Conservation (phyloP, 306 rosid genomes). For the Vicia villosa region DNA sequence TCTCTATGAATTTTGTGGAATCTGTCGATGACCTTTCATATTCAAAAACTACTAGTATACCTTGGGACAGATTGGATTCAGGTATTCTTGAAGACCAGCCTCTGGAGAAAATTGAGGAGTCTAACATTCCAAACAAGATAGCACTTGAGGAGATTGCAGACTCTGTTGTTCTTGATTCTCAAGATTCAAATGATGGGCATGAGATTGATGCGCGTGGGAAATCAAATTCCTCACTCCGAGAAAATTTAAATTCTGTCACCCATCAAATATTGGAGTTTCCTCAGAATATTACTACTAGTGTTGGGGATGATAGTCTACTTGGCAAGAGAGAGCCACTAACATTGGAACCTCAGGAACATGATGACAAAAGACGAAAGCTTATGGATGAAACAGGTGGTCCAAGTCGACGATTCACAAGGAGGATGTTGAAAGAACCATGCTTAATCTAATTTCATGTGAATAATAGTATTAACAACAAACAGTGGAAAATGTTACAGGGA, state of each 20-base stretch:
- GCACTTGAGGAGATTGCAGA: slow-evolving; percentile 39
- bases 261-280: slow-evolving; percentile 22
- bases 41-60: slow-evolving; percentile 30
- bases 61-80: slow-evolving; percentile 30
- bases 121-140: slow-evolving; percentile 35
- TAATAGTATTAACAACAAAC: slow-evolving; percentile 32
- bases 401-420: slow-evolving; percentile 41
- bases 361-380: slow-evolving; percentile 47
- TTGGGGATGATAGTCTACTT: slow-evolving; percentile 38
- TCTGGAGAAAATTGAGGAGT: slow-evolving; percentile 32
- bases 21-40: slow-evolving; percentile 24
- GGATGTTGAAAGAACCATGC: slow-evolving; percentile 34
- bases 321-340: slow-evolving; percentile 31
- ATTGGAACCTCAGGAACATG: slow-evolving; percentile 28
- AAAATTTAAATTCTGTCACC: slow-evolving; percentile 21
- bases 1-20: slow-evolving; percentile 30
- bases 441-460: slow-evolving; percentile 32
- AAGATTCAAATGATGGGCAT: slow-evolving; percentile 41
- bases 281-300: slow-evolving; percentile 22
- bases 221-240: slow-evolving; percentile 24
- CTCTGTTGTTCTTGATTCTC: slow-evolving; percentile 61
- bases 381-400: slow-evolving; percentile 24
- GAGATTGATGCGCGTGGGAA: slow-evolving; percentile 28
- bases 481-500: slow-evolving; percentile 6
- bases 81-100: slow-evolving; percentile 33